phyloP scores from a whole-genome alignment of 148 eudicot species.

The Vaccinium corymbosum region DNA sequence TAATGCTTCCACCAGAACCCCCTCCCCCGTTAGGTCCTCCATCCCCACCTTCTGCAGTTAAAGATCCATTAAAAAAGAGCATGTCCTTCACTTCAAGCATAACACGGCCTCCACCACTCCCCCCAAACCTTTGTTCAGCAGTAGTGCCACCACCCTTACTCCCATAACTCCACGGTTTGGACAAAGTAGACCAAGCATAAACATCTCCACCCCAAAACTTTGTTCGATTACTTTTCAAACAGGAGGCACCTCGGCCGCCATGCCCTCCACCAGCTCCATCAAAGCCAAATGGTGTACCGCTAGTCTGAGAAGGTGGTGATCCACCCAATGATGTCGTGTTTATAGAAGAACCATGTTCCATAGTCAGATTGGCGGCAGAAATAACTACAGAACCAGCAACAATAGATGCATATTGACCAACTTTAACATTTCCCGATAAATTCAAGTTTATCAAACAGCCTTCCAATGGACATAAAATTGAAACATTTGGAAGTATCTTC shows the following conservation, averaged over 20 bases:
- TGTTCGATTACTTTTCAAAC: slow-evolving; percentile 39
- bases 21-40: slow-evolving; percentile 76
- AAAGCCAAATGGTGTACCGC: slow-evolving; percentile 75
- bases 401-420: slow-evolving; percentile 57
- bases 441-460: slow-evolving; percentile 60
- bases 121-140: slow-evolving; percentile 46
- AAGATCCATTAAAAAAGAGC: slow-evolving; percentile 61
- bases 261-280: slow-evolving; percentile 92
- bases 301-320: slow-evolving; percentile 69
- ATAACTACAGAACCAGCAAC: slow-evolving; percentile 58
- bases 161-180: slow-evolving; percentile 71
- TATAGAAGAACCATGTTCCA: slow-evolving; percentile 51
- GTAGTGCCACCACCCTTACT: slow-evolving; percentile 77
- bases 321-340: slow-evolving; percentile 70
- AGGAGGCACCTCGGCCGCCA: slow-evolving; percentile 91
- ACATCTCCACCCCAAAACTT: slow-evolving; percentile 84
- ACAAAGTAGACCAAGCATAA: slow-evolving; percentile 70
- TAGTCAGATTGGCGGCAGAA: slow-evolving; percentile 50
- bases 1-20: slow-evolving; percentile 89
- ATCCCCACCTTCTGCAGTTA: slow-evolving; percentile 74
- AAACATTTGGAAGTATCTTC: slow-evolving; percentile 66
- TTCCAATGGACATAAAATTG: slow-evolving; percentile 50
- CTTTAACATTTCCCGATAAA: slow-evolving; percentile 58
- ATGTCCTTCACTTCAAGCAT: slow-evolving; percentile 41
- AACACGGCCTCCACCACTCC: slow-evolving; percentile 79